Percentiles rank a stretch among this genome's conserved stretches.
Conservation (phyloP, 345 rosid species). For the Populus ilicifolia region DNA sequence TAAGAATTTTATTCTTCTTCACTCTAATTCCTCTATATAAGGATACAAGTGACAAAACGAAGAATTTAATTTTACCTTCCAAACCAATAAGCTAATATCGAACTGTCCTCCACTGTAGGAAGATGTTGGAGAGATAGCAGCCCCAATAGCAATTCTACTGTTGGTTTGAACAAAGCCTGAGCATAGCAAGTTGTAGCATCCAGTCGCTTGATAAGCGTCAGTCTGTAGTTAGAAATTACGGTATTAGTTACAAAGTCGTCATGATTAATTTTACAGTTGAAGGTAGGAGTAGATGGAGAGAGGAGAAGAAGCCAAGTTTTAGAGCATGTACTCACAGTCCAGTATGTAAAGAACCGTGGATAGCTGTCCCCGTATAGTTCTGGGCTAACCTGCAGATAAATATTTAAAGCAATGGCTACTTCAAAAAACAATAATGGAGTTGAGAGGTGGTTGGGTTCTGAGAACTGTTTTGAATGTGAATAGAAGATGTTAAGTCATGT, state of each 20-base stretch:
- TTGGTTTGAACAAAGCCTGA: slow-evolving; percentile 96
- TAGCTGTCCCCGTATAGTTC: slow-evolving; percentile 88
- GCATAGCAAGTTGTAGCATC: slow-evolving; percentile 92
- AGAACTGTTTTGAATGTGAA: slow-evolving; percentile 31
- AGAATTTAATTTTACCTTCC: slow-evolving; percentile 70
- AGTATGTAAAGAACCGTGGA: slow-evolving; percentile 95
- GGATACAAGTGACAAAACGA: background rate
- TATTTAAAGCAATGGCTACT: slow-evolving; percentile 4
- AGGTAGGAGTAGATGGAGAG: background rate
- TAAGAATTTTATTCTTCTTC: background rate
- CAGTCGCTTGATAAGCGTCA: slow-evolving; percentile 92
- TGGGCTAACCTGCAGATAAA: slow-evolving; percentile 75
- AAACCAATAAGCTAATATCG: slow-evolving; percentile 81
- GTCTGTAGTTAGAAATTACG: slow-evolving; percentile 46
- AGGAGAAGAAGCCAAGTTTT: background rate
- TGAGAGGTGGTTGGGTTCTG: slow-evolving; percentile 31
- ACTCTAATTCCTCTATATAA: background rate
- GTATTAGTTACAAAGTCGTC: background rate
- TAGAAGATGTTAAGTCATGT: background rate
- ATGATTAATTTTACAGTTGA: slow-evolving; percentile 16
- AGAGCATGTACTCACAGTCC: slow-evolving; percentile 70
- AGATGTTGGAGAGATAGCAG: slow-evolving; percentile 96
- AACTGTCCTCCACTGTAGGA: slow-evolving; percentile 81
- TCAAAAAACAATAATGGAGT: slow-evolving; percentile 5
- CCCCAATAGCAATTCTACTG: slow-evolving; percentile 78